Evolutionary conservation across 495 filamentous ascomycete genomes (phyloP), one percentile per base, ranked within the genome.

Genomic region (Bombardia bombarda): DNA sequence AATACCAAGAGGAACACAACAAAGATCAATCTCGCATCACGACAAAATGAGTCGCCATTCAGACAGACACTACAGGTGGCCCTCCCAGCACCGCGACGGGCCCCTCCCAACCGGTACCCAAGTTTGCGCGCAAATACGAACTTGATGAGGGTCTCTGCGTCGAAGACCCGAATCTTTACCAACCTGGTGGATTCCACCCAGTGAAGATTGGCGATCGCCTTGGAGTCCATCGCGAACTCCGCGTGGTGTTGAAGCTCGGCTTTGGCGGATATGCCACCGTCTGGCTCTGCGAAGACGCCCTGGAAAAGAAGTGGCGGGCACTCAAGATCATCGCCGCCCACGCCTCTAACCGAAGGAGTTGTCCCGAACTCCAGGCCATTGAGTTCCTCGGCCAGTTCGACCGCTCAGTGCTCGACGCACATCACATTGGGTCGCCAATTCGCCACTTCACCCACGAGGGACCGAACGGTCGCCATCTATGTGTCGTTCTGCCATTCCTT

Each of bases 181-280:
- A n/a, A n/a, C n/a, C n/a, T n/a, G n/a, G n/a, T n/a, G n/a, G n/a
- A n/a, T 58, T 56, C 48, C 66, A 80, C 57, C 75, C 75, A 0
- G 52, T 75, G 1, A 60, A 68, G 37, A 47, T 78, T 17, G 68
- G 62, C 0, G 68, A 77, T 33, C 38, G 54, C 32, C 63, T 61
- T 45, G 73, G 46, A 5, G 34, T 28, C 7, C 60, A 47, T 33
- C 40, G 47, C 0, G 53, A 60, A 13, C 79, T 74, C 48, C 50
- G 50, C 9, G 70, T 78, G 40, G 57, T 67, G 4, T 70, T 77
- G 51, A 81, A 80, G 38, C 63, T 79, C 16, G 75, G 73, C 1
- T 67, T 55, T 37, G 72, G 75, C 7, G 65, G 66, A 5, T 74
- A 66, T 46, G 70, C 65, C 4, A 78, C 68, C 2, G 67, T 76